Evolutionary conservation across 257 asterid genomes (phyloP).

Genomic region (Capsicum chinense): DNA sequence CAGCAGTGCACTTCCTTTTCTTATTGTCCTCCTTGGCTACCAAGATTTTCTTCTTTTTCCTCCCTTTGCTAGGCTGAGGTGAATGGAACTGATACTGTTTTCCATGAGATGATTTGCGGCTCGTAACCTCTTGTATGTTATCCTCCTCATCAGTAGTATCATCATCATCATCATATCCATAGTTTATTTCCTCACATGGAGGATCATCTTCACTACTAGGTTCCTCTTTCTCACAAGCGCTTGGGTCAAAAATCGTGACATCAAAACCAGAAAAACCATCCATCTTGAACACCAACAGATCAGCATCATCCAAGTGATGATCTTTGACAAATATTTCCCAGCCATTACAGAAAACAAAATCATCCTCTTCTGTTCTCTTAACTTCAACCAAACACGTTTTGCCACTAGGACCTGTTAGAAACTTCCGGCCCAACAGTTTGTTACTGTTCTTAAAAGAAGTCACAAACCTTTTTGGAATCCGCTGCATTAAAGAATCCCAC

Average conservation of each 20-base stretch:
- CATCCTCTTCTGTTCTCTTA: neutral
- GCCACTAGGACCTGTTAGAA: conserved; percentile 17
- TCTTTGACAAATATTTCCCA: conserved; percentile 23
- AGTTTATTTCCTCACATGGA: neutral
- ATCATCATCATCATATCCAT: neutral
- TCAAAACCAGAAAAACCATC: conserved; percentile 20
- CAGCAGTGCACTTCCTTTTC: conserved; percentile 2
- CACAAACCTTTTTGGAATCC: conserved; percentile 15
- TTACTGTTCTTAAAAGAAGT: neutral
- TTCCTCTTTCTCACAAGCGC: conserved; percentile 18
- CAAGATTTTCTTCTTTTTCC: conserved; percentile 11
- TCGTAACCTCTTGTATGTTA: neutral
- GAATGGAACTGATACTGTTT: conserved; percentile 15
- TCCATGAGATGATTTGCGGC: neutral
- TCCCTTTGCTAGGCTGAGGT: neutral
- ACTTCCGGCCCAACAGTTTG: conserved; percentile 4
- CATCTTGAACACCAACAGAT: conserved; percentile 21
- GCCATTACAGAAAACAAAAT: conserved; percentile 24
- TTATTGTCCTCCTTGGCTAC: conserved; percentile 15
- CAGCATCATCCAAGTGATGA: conserved; percentile 13
- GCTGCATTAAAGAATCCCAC: neutral
- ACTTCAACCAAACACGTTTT: conserved; percentile 15
- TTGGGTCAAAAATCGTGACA: conserved; percentile 8
- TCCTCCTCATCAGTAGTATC: neutral
- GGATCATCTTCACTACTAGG: conserved; percentile 3